Evolutionary conservation across 495 filamentous ascomycete species (phyloP).

Genomic region (Glarea lozoyensis): DNA sequence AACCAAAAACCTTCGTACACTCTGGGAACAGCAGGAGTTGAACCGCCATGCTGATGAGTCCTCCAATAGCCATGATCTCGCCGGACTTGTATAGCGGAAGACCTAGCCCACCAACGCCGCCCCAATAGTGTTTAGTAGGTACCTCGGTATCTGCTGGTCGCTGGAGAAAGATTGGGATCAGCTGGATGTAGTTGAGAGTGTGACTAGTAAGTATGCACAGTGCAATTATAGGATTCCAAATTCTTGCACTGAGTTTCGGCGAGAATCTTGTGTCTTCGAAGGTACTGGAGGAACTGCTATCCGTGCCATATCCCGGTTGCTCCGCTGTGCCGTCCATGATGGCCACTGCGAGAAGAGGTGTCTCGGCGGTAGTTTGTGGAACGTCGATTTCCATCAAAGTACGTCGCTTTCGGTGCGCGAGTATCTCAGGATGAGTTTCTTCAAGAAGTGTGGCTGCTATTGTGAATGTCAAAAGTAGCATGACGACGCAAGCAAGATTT

Average conservation of each 20-base stretch:
- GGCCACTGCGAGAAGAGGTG: background rate
- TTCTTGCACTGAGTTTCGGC: background rate
- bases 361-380: background rate
- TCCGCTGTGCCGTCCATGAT: background rate
- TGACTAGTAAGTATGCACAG: background rate
- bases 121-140: background rate
- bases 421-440: conserved; percentile 71
- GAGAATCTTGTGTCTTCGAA: background rate
- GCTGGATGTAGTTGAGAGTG: background rate
- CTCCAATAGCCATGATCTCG: conserved; percentile 77
- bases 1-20: background rate
- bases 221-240: background rate
- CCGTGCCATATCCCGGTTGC: background rate
- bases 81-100: conserved; percentile 72
- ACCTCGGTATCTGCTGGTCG: conserved; percentile 7
- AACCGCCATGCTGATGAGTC: conserved; percentile 71
- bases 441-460: conserved; percentile 84
- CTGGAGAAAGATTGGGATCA: background rate
- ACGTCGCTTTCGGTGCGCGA: too few species aligned
- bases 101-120: conserved; percentile 73
- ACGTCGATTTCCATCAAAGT: too few species aligned
- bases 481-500: background rate
- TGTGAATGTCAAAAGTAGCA: conserved; percentile 42
- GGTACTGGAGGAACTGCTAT: background rate
- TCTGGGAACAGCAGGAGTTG: conserved; percentile 31